A percentile compares a stretch with the other conserved stretches of the same genome.
phyloP scores from a whole-genome alignment of 2,329 filamentous ascomycete genomes.

The Thelonectria blattea region DNA sequence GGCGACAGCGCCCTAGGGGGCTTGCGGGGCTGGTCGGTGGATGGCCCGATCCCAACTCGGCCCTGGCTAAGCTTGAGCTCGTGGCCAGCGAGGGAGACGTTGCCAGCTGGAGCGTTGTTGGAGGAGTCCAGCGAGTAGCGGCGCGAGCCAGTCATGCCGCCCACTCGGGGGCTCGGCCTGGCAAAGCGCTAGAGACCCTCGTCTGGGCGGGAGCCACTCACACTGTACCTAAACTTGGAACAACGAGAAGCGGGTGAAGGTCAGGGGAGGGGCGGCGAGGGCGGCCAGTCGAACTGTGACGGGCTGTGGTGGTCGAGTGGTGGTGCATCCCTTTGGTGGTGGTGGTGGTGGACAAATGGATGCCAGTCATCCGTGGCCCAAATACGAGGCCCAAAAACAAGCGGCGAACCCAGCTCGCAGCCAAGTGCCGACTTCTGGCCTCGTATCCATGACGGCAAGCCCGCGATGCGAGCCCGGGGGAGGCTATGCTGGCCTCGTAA shows the following conservation, averaged over 20 bases:
- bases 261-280: constrained; percentile 15
- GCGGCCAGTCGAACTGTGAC: background rate
- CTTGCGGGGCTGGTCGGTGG: constrained; percentile 21
- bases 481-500: constrained; percentile 12
- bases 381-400: constrained; percentile 22
- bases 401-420: constrained; percentile 10
- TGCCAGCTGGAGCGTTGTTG: constrained; percentile 1
- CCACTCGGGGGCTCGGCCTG: background rate
- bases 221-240: constrained; percentile 31
- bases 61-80: constrained; percentile 1
- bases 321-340: too few relatives aligned
- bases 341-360: background rate
- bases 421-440: constrained; percentile 2
- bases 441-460: constrained; percentile 19
- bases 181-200: constrained; percentile 4
- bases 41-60: constrained; percentile 25
- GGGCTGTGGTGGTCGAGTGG: too few relatives aligned
- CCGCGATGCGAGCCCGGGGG: background rate
- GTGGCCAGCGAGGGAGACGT: constrained; percentile 5
- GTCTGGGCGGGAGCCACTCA: constrained; percentile 12
- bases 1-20: constrained; percentile 19
- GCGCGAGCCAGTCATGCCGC: constrained; percentile 11
- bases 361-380: background rate
- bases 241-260: constrained; percentile 19
- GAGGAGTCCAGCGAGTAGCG: constrained; percentile 6